Base-by-base conservation (phyloP, 352 stramenopile genomes). In the Phytophthora rubi region DNA sequence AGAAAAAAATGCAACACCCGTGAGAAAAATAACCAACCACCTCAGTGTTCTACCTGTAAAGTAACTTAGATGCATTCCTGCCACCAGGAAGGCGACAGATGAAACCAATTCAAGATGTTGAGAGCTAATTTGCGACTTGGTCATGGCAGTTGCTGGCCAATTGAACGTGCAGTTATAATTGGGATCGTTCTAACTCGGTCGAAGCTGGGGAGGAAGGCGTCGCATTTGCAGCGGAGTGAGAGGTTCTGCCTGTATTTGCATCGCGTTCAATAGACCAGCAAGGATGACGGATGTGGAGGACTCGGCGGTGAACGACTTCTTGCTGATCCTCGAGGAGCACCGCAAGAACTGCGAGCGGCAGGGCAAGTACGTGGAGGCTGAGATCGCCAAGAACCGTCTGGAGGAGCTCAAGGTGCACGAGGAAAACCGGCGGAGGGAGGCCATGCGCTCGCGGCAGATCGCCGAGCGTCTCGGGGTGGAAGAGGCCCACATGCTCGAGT, bases 401-500 rank as follows among this genome's bases (percentile, higher is more conserved):
- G 95, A 99, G 49, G 96, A 99, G 76, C 90, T 99, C 64, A 98
- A 98, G 70, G 84, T 98, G 62, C 95, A 99, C 66, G 97, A 99
- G 63, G 94, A 98, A 62, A 99, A 98, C 76, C 80, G 97, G 61
- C 83, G 93, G 28, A 92, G 91, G 71, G 96, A 99, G 71, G 92
- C 94, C n/a, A 98, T 99, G 91, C 90, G 96, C 32, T 97, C 92
- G 23, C 82, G 96, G 52, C 96, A 99, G 76, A 98, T 98, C 49
- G 93, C 95, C 30, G 97, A 99, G 69, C 85, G 92, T 4, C 73
- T 99, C 3, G 96, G 94, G 30, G 91, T 99, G 12, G 95, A 99
- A 65, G 97, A 99, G 71, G 94, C 96, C n/a, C 96, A 99, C 76
- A 98, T 98, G 95, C 89, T 99, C 51, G 96, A 99, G 83, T 99